Evolutionary conservation across 805 yeast species (phyloP), one percentile per base, ranked within the genome.

Genomic region (Pichia occidentalis): DNA sequence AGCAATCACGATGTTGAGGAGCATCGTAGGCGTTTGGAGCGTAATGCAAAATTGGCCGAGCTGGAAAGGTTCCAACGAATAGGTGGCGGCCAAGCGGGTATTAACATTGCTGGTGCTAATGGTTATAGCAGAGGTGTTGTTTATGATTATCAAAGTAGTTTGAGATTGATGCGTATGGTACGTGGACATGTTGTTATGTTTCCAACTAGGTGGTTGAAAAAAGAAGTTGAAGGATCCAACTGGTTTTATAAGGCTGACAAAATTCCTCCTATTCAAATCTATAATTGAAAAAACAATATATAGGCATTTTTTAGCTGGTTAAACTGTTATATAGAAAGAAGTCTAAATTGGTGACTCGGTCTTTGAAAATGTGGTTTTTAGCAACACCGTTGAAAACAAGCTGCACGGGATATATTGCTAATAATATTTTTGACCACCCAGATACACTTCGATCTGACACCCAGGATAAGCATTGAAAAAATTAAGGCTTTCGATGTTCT

Each of bases 181-280:
- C 83, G 79, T 36, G 98, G 98, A 2, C 83, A 92, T 54, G 61
- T 92, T 48, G 97, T 92, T 6, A 57, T 81, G n/a, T 90, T 88
- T 66, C 97, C 98, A 0, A 70, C 84, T 1, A 86, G 86, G 44
- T 92, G 98, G 98, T 68, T 92, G 29, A 66, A 73, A 50, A 73
- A 78, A 42, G 98, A 92, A 60, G 74, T 87, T 22, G 95, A 88
- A 40, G 75, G 85, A 6, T 90, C 85, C 9, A 92, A 94, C 54
- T 90, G 97, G 97, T 88, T 87, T 57, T 88, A 85, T 65, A 85
- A 81, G 51, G 80, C 94, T 34, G 98, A 92, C 55, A 77, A 95
- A 52, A 66, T 92, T 20, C 96, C 97, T 5, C 98, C 98, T 1
- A 77, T 92, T 39, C 97, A 92, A 55, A 90, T 92, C 37, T 92